Evolutionary conservation across 371 early-diverging fungal species (phyloP), one percentile per base, ranked within the genome.

Genomic region (Fennellomyces sp.): DNA sequence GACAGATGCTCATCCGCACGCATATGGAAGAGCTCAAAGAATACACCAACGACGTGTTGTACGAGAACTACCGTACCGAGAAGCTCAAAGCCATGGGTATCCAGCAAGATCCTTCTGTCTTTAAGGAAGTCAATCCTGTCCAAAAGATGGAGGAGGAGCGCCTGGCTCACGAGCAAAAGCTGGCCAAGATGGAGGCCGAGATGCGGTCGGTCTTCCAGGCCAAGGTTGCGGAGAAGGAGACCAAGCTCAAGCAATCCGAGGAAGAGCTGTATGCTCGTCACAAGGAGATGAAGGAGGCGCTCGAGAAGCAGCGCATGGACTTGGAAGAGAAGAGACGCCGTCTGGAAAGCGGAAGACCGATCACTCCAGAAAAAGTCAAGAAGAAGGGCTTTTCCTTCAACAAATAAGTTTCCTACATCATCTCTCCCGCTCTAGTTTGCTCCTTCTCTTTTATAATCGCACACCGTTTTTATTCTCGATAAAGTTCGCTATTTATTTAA

Each of bases 181-280:
- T 98, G 84, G 84, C 87, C 61, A 95, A 97, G 85, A 95, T 98
- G 97, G 97, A 98, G 76, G 85, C 90, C 29, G 97, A 98, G 73
- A 97, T 98, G 97, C 91, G 93, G 72, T 84, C 91, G 13, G 96
- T 98, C 47, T 97, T 98, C 90, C 93, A 95, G 70, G 94, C 94
- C 61, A 97, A 98, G 82, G 97, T 97, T 13, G 90, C 94, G 49
- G 98, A 98, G 73, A 97, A 97, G 83, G 97, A 97, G 71, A 76
- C 88, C 53, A 97, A 97, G 82, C 80, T 98, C 65, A 96, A 95
- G 79, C 95, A 95, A 70, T 88, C 91, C 35, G 98, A 98, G 76
- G 95, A 96, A 66, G 98, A 98, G 74, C 35, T 97, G 28, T 94
- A 94, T 66, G 92, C 94, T 28, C 92, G 94, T 63, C 96, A 97